A percentile compares a stretch with the other conserved stretches of the same genome.
Evolutionary conservation across 257 asterid genomes (phyloP).

Genomic region (Plectranthus barbatus): DNA sequence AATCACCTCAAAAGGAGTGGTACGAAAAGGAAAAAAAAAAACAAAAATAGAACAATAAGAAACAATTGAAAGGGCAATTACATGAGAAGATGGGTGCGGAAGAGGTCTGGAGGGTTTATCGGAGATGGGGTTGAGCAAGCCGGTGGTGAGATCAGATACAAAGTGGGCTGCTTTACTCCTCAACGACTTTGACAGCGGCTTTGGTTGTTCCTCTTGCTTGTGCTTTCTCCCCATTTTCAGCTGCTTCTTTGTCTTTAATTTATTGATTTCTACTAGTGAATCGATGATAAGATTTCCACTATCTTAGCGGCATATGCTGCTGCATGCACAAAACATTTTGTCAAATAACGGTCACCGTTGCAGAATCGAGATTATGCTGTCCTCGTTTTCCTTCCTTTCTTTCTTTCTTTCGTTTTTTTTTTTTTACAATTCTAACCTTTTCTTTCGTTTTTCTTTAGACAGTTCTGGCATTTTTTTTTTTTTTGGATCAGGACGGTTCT

Average conservation of each 20-base stretch:
- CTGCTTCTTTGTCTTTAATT: neutral
- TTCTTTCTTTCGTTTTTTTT: neutral
- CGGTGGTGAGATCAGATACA: constrained; percentile 87
- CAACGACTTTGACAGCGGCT: constrained; percentile 36
- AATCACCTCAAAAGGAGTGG: neutral
- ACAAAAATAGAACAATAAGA: neutral
- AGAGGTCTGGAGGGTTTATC: constrained; percentile 52
- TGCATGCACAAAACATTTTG: constrained; percentile 2
- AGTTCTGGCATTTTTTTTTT: no score
- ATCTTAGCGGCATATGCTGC: constrained; percentile 10
- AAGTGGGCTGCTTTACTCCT: constrained; percentile 92
- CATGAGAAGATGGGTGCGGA: constrained; percentile 27
- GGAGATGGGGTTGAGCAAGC: constrained; percentile 75
- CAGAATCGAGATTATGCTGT: constrained; percentile 4
- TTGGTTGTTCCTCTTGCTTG: constrained; percentile 20
- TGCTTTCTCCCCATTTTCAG: constrained; percentile 30
- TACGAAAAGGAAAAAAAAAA: neutral
- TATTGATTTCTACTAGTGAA: neutral
- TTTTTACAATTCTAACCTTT: neutral
- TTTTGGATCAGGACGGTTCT: neutral
- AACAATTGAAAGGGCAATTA: constrained; percentile 9
- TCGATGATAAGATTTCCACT: constrained; percentile 26
- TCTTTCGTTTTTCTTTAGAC: no score
- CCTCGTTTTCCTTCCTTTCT: neutral
- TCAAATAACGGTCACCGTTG: neutral